A percentile compares a stretch with the other conserved stretches of the same genome.
phyloP scores from a whole-genome alignment of 2,329 filamentous ascomycete genomes.

The Trichoderma koningii region DNA sequence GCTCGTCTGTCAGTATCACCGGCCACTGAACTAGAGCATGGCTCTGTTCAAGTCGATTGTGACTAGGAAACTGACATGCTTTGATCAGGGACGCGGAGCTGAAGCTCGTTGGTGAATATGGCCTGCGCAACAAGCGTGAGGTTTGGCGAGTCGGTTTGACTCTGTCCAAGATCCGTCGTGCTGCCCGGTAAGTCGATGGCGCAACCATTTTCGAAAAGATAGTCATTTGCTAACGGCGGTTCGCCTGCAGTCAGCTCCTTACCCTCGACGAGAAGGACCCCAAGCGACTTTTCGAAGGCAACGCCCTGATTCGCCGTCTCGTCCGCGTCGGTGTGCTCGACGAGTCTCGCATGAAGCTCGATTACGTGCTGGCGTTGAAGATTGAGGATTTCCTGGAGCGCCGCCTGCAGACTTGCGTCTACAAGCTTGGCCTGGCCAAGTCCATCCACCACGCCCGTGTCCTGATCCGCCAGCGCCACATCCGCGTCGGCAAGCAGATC shows the following conservation, averaged over 20 bases:
- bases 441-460: constrained; percentile 99
- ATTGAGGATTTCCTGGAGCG: constrained; percentile 99
- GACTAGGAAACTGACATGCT: constrained; percentile 67
- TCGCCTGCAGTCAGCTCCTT: constrained; percentile 81
- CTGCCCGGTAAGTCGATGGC: constrained; percentile 79
- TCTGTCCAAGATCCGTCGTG: constrained; percentile 99
- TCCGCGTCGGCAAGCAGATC: constrained; percentile 99
- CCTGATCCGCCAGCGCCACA: constrained; percentile 98
- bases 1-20: constrained; percentile 98
- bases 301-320: constrained; percentile 99
- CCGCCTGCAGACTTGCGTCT: constrained; percentile 98
- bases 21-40: constrained; percentile 99
- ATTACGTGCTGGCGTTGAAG: constrained; percentile 99
- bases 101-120: constrained; percentile 99
- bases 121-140: constrained; percentile 99
- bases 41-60: constrained; percentile 93
- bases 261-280: constrained; percentile 99
- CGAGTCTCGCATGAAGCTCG: constrained; percentile 99
- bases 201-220: too few relatives aligned
- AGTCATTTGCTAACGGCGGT: neutral
- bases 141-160: constrained; percentile 99
- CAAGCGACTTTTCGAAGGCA: constrained; percentile 99
- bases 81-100: constrained; percentile 90
- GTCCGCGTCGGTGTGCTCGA: constrained; percentile 99
- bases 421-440: constrained; percentile 99